These are phyloP conservation scores for Nemania serpens DNA, from an alignment of 2,329 filamentous ascomycete species.

Conservation along the genomic window DNA sequence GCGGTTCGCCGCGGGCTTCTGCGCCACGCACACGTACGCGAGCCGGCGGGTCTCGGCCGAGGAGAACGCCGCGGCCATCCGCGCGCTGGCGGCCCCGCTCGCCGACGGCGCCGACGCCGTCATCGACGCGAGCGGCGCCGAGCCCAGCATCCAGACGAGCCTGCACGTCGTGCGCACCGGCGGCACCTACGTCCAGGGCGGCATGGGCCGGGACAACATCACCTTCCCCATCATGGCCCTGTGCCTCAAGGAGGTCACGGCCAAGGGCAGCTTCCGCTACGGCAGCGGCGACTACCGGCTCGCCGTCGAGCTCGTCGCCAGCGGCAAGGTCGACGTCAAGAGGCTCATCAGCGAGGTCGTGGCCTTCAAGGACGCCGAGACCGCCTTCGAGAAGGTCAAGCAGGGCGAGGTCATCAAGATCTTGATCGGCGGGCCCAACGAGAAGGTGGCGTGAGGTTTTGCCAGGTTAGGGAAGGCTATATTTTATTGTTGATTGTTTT, in stretches of 20 bases:
- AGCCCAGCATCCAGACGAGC: conserved; percentile 75
- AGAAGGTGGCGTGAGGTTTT: conserved; percentile 10
- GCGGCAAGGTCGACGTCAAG: conserved; percentile 79
- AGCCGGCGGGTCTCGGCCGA: conserved; percentile 66
- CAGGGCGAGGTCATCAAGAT: conserved; percentile 78
- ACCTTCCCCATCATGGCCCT: conserved; percentile 90
- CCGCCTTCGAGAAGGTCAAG: conserved; percentile 86
- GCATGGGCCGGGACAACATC: conserved; percentile 89
- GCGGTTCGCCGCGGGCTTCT: conserved; percentile 75
- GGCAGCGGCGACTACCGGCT: conserved; percentile 85
- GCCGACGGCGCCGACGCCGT: conserved; percentile 73
- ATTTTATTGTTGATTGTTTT: too few species aligned
- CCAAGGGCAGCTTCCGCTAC: conserved; percentile 89
- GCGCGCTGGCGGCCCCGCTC: conserved; percentile 62
- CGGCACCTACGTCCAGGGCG: conserved; percentile 81
- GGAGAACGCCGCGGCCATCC: conserved; percentile 75
- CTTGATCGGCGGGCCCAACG: conserved; percentile 59
- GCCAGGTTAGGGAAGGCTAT: too few species aligned
- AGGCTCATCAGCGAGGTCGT: conserved; percentile 79
- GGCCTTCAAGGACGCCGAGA: conserved; percentile 78
- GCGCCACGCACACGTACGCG: conserved; percentile 72
- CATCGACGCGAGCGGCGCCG: conserved; percentile 80
- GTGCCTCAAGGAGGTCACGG: conserved; percentile 86
- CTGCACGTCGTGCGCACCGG: conserved; percentile 73
- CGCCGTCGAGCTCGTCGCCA: conserved; percentile 75